phyloP scores from a whole-genome alignment of 768 basidiomycete genomes.

The Naematelia aurantialba region DNA sequence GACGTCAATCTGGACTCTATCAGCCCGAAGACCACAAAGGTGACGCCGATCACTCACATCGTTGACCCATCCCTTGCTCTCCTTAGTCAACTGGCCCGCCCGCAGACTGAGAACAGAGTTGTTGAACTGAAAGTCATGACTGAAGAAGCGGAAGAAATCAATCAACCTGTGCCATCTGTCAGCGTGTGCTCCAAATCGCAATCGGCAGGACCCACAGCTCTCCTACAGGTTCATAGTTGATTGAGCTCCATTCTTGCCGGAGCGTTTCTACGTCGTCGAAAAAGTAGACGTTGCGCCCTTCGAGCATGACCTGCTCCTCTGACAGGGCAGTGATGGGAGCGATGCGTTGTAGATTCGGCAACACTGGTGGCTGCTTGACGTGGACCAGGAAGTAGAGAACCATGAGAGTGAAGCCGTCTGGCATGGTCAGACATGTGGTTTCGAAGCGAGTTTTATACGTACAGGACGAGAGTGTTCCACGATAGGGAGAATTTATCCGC shows the following conservation, averaged over 20 bases:
- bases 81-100: constrained; percentile 81
- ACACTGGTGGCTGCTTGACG: constrained; percentile 92
- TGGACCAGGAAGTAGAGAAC: constrained; percentile 97
- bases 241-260: constrained; percentile 87
- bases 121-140: constrained; percentile 87
- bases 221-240: constrained; percentile 85
- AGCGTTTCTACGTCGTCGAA: constrained; percentile 95
- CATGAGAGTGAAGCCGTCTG: constrained; percentile 88
- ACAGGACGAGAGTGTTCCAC: constrained; percentile 88
- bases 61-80: constrained; percentile 89
- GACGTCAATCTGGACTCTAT: constrained; percentile 48
- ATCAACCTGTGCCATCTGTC: constrained; percentile 62
- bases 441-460: constrained; percentile 9
- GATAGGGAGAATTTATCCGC: constrained; percentile 98
- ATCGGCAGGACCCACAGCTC: constrained; percentile 65
- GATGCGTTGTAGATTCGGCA: constrained; percentile 94
- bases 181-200: constrained; percentile 1
- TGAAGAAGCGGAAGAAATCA: constrained; percentile 96
- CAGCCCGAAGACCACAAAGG: not conserved
- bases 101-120: constrained; percentile 87
- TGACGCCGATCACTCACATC: constrained; percentile 60
- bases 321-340: constrained; percentile 83
- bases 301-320: constrained; percentile 50
- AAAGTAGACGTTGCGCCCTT: constrained; percentile 82
- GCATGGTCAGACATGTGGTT: not conserved